Percentiles rank a stretch among this genome's conserved stretches.
These are phyloP conservation scores for Herpetospermum pedunculosum DNA, from an alignment of 306 rosid genomes.

Conservation along the genomic window DNA sequence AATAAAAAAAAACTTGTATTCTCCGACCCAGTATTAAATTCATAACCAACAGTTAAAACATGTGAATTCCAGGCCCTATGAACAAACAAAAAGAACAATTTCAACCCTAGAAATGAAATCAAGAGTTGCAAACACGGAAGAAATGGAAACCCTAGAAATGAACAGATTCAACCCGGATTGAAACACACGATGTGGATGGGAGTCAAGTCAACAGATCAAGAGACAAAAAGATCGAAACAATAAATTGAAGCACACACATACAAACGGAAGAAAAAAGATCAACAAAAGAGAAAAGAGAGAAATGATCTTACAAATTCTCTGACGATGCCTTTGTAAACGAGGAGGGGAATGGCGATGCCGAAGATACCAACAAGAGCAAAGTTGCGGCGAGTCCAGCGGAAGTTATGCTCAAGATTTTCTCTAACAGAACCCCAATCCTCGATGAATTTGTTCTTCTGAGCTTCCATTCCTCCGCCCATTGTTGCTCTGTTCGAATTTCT, in stretches of 20 bases:
- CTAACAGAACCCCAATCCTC: conserved; percentile 87
- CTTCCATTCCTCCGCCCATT: conserved; percentile 98
- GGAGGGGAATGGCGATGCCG: conserved; percentile 71
- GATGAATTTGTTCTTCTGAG: conserved; percentile 70
- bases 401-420: conserved; percentile 77
- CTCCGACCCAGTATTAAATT: neutral
- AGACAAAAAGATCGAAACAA: neutral
- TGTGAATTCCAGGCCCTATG: neutral
- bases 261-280: neutral
- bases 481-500: conserved; percentile 2
- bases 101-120: neutral
- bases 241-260: neutral
- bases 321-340: conserved; percentile 89
- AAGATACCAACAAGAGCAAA: conserved; percentile 69
- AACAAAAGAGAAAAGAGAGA: neutral
- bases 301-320: conserved; percentile 47
- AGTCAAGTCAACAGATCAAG: neutral
- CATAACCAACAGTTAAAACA: neutral
- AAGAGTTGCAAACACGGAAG: neutral
- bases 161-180: neutral
- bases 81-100: neutral
- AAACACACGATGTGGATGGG: neutral
- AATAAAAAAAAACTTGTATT: neutral
- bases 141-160: neutral
- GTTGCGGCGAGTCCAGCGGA: conserved; percentile 96